Evolutionary conservation across 768 basidiomycete species (phyloP).

Genomic region (Mycena kentingensis): DNA sequence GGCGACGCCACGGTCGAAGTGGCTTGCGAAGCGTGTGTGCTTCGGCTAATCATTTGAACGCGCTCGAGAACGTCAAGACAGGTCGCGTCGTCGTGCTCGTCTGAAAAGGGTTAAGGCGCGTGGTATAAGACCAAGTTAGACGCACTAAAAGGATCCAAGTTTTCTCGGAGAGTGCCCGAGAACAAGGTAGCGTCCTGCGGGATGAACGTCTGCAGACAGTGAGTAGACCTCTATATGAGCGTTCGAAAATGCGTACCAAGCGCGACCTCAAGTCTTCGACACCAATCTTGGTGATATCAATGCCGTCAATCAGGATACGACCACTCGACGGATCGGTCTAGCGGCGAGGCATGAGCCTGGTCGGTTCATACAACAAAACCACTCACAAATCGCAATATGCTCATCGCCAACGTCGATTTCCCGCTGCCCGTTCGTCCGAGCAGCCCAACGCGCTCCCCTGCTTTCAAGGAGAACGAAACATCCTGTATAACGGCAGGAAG

Average conservation of each 20-base stretch:
- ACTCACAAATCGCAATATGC: constrained; percentile 61
- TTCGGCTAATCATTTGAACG: constrained; percentile 72
- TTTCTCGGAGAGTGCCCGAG: constrained; percentile 50
- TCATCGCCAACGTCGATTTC: constrained; percentile 67
- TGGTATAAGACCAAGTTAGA: neutral
- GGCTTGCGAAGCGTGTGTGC: constrained; percentile 8
- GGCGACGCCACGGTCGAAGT: constrained; percentile 41
- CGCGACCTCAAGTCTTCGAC: constrained; percentile 40
- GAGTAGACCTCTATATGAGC: neutral
- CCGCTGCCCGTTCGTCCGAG: constrained; percentile 76
- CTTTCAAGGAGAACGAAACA: constrained; percentile 72
- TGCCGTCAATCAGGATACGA: constrained; percentile 64
- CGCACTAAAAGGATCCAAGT: constrained; percentile 19
- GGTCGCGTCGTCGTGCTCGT: constrained; percentile 76
- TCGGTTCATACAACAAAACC: neutral
- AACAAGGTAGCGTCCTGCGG: constrained; percentile 62
- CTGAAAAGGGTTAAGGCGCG: constrained; percentile 32
- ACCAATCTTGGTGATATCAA: constrained; percentile 67
- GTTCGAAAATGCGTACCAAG: neutral
- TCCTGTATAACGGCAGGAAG: constrained; percentile 79
- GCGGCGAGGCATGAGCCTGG: neutral
- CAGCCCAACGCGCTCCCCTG: constrained; percentile 76
- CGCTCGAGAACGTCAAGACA: constrained; percentile 80
- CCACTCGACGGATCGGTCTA: constrained; percentile 60
- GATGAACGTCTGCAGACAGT: constrained; percentile 48